These are phyloP conservation scores for Cyclotella kingstonii DNA, from an alignment of 108 stramenopile species.

Conservation along the genomic window DNA sequence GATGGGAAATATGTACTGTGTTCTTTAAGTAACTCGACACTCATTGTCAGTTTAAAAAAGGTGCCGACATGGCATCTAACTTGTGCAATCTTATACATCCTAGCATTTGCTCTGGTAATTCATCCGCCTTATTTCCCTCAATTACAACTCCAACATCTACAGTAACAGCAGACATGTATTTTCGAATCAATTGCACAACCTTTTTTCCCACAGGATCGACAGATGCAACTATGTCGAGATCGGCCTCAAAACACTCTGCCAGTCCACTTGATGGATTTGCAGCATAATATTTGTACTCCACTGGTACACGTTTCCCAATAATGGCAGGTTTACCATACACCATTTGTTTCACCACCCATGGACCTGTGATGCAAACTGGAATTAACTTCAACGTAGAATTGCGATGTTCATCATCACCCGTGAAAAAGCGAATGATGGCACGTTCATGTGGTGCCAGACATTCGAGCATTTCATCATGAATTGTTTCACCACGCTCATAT, in stretches of 20 bases:
- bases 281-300: slow-evolving; percentile 47
- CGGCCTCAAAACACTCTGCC: slow-evolving; percentile 75
- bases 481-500: slow-evolving; percentile 34
- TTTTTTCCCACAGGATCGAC: slow-evolving; percentile 69
- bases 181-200: slow-evolving; percentile 57
- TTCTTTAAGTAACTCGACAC: too few species aligned
- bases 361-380: slow-evolving; percentile 36
- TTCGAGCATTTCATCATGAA: slow-evolving; percentile 26
- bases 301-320: slow-evolving; percentile 51
- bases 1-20: too few species aligned
- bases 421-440: slow-evolving; percentile 61
- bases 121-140: slow-evolving; percentile 66
- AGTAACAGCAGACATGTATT: slow-evolving; percentile 68
- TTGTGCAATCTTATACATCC: slow-evolving; percentile 70
- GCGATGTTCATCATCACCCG: slow-evolving; percentile 58
- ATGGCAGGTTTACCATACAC: slow-evolving; percentile 45
- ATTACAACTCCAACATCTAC: slow-evolving; percentile 80
- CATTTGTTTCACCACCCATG: slow-evolving; percentile 48
- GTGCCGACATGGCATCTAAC: slow-evolving; percentile 71
- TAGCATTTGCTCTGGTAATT: slow-evolving; percentile 84
- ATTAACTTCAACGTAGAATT: slow-evolving; percentile 42
- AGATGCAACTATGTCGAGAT: slow-evolving; percentile 69
- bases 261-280: slow-evolving; percentile 30
- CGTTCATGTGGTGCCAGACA: slow-evolving; percentile 49
- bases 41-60: slow-evolving; percentile 39